Conservation (phyloP, 441 rosid species). For the Populus trichocarpa region DNA sequence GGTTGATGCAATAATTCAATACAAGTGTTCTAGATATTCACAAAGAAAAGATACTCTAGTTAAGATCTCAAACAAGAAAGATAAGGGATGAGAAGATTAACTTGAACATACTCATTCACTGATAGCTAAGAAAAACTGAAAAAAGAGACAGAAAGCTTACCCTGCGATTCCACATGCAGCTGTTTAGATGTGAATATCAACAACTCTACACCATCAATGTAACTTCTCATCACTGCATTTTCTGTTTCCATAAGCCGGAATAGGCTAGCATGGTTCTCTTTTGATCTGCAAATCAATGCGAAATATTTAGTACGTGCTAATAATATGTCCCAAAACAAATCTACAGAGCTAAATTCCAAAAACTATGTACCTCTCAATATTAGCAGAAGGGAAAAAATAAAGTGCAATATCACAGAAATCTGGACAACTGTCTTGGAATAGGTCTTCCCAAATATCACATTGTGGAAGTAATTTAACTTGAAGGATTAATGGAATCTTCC, state of each 20-base stretch:
- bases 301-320: not conserved
- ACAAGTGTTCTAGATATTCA: not conserved
- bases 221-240: conserved; percentile 39
- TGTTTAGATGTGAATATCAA: conserved; percentile 55
- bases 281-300: conserved; percentile 34
- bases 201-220: conserved; percentile 49
- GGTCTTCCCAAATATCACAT: conserved; percentile 21
- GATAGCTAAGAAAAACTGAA: not conserved
- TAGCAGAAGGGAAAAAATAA: conserved; percentile 49
- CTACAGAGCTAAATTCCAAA: not conserved
- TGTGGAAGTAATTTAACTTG: conserved; percentile 46
- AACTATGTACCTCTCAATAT: conserved; percentile 43
- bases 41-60: not conserved
- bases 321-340: not conserved
- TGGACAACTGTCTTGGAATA: conserved; percentile 35
- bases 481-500: conserved; percentile 44
- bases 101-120: not conserved
- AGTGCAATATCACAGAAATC: conserved; percentile 45
- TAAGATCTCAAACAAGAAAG: not conserved
- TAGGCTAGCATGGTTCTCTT: conserved; percentile 26
- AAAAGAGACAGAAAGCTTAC: conserved; percentile 34
- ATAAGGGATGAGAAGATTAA: not conserved
- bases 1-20: not conserved
- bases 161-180: conserved; percentile 38
- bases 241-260: conserved; percentile 34